Evolutionary conservation across 2,329 filamentous ascomycete genomes (phyloP).

Genomic region (Colletotrichum higginsianum): DNA sequence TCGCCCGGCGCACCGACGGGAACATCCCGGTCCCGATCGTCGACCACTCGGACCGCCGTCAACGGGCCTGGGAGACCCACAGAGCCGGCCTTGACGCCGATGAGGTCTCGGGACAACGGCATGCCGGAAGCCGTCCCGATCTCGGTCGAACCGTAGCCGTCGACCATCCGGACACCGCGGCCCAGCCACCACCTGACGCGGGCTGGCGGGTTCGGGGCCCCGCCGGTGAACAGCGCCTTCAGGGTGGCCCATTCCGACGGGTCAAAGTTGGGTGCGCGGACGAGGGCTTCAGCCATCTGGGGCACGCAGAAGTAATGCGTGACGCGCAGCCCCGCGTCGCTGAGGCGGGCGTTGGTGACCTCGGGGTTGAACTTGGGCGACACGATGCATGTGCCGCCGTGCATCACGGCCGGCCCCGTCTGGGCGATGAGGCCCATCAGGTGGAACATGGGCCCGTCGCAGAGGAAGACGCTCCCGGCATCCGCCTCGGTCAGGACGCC

Average conservation of each 20-base stretch:
- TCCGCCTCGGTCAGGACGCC: constrained; percentile 30
- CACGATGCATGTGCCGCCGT: constrained; percentile 26
- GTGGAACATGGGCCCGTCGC: constrained; percentile 40
- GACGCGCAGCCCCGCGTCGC: constrained; percentile 11
- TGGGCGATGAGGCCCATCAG: constrained; percentile 39
- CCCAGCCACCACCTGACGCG: constrained; percentile 35
- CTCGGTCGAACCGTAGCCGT: constrained; percentile 38
- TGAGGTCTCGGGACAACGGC: constrained; percentile 22
- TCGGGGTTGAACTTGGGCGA: constrained; percentile 32
- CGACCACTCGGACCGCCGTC: constrained; percentile 31
- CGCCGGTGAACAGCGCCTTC: constrained; percentile 35
- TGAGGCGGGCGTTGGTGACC: constrained; percentile 22
- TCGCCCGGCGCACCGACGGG: constrained; percentile 26
- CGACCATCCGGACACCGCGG: constrained; percentile 29
- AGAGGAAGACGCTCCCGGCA: constrained; percentile 34
- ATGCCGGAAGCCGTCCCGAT: constrained; percentile 31
- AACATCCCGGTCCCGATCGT: constrained; percentile 22
- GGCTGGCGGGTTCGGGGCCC: constrained; percentile 35
- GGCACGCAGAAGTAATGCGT: constrained; percentile 41
- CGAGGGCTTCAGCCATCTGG: constrained; percentile 39
- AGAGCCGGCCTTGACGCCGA: constrained; percentile 31
- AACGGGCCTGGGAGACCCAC: constrained; percentile 36
- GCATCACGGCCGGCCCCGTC: constrained; percentile 26
- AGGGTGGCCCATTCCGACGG: constrained; percentile 22
- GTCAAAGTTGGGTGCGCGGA: constrained; percentile 20